Evolutionary conservation across 2,329 filamentous ascomycete genomes (phyloP).

Genomic region (Zymoseptoria pseudotritici): DNA sequence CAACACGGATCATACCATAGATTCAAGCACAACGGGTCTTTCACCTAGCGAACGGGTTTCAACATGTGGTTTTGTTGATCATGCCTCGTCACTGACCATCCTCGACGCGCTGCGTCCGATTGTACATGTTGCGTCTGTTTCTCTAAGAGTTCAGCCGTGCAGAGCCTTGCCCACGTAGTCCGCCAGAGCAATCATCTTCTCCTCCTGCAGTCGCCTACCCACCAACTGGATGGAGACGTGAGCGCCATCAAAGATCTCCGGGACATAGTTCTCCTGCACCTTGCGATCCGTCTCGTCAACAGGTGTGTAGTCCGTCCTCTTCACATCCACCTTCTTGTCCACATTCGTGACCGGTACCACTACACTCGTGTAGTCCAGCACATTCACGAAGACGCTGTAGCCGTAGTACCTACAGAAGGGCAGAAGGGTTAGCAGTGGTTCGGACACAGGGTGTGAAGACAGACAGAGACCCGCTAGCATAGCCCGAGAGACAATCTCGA

Average conservation of each 20-base stretch:
- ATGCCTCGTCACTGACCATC: no score
- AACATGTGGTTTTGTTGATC: no score
- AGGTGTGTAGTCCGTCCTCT: conserved; percentile 29
- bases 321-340: conserved; percentile 44
- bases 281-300: conserved; percentile 35
- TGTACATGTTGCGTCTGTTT: no score
- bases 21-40: no score
- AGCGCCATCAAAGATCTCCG: conserved; percentile 32
- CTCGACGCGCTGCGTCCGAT: no score
- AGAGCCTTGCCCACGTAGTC: conserved; percentile 25
- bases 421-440: no score
- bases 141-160: conserved; percentile 2
- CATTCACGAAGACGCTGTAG: conserved; percentile 43
- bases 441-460: no score
- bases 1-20: no score
- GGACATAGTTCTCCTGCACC: conserved; percentile 36
- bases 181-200: conserved; percentile 33
- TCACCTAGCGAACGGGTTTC: no score
- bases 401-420: conserved; percentile 30
- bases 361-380: conserved; percentile 50
- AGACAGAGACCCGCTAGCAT: no score
- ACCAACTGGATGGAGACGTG: conserved; percentile 32
- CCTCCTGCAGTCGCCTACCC: conserved; percentile 30
- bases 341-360: conserved; percentile 50
- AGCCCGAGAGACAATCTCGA: no score